Base-by-base conservation (phyloP, 257 asterid species). In the Petunia axillaris region DNA sequence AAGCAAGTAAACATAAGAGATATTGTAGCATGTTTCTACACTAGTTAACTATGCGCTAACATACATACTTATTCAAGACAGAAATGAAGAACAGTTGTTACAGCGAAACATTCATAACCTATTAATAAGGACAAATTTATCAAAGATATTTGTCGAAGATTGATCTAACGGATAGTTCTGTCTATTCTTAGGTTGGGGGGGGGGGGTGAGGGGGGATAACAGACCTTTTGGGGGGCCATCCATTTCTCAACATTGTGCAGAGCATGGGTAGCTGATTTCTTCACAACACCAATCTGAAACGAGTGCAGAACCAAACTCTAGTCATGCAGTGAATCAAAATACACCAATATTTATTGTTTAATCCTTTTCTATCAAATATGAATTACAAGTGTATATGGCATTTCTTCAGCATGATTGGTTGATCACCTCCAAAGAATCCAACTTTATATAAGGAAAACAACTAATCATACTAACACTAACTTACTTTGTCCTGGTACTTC, bases 201-300 rank as follows among this genome's bases (percentile, higher is more conserved):
- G 13, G 5, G 46, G 48, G 14, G 44, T 36, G 5, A 35, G 35
- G 54, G 2, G 58, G 36, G 25, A 81, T 3, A 53, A 43, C 64
- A 1, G n/a, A 93, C 98, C 98, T 91, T 93, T 81, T 92, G 91
- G 39, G 93, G 92, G 76, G 92, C 91, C 92, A 93, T 89, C 99
- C 99, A 95, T 85, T 87, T 83, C 73, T 89, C 87, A 64, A 95
- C 67, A 79, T 85, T 82, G 25, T 37, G 81, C 87, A 93, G 83
- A 41, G 96, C 39, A 60, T 87, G 35, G 1, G 77, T 85, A 0
- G 91, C 97, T 36, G 97, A 90, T 90, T 89, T 92, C 82, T 86
- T 90, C 87, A 92, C 90, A 74, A 95, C 86, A 57, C 99, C 99
- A 84, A 95, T 65, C 99, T 95, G 87, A 48, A 71, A 71, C 25